Evolutionary conservation across 352 stramenopile genomes (phyloP), one percentile per base, ranked within the genome.

Genomic region (Saprolegnia diclina): DNA sequence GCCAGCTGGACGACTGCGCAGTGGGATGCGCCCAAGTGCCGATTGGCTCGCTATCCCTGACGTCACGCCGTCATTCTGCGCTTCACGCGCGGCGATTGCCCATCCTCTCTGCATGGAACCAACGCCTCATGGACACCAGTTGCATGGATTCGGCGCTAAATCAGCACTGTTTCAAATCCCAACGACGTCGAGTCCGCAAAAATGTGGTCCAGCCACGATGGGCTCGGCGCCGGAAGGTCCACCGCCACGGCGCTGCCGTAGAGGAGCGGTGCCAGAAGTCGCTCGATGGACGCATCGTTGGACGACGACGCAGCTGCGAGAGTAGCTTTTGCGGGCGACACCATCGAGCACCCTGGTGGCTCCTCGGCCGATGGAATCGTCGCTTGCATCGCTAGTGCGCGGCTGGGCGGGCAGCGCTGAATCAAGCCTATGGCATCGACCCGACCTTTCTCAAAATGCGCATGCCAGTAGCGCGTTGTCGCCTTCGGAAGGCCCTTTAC

Each of bases 401-500:
- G 13, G 42, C 42, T n/a, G 48, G 16, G 21, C n/a, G 32, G 56
- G 16, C 35, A 52, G 29, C 19, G 9, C 11, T 19, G 18, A n/a
- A 66, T 37, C 9, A 65, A 24, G 26, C 1, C 10, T 21, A 65
- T 16, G 19, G 46, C 26, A 14, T 55, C 40, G 42, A 42, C 37
- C 42, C 35, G 18, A 18, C 50, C 35, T 11, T 32, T 19, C 9
- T 54, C 13, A 22, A 66, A 66, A 19, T 42, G 24, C 26, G 57
- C 37, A 16, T 66, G 57, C 21, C 13, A 29, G 22, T 66, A 66
- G 18, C 14, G 14, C 40, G 57, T 40, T 5, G 9, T 55, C 37
- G 22, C n/a, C 11, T 21, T 35, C 22, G 5, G 32, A 7, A 22
- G 32, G 83, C 50, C 89, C 77, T 66, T 96, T 96, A 26, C 87